A percentile compares a stretch with the other conserved stretches of the same genome.
Evolutionary conservation across 306 rosid species (phyloP).

Genomic region (Styphnolobium japonicum): DNA sequence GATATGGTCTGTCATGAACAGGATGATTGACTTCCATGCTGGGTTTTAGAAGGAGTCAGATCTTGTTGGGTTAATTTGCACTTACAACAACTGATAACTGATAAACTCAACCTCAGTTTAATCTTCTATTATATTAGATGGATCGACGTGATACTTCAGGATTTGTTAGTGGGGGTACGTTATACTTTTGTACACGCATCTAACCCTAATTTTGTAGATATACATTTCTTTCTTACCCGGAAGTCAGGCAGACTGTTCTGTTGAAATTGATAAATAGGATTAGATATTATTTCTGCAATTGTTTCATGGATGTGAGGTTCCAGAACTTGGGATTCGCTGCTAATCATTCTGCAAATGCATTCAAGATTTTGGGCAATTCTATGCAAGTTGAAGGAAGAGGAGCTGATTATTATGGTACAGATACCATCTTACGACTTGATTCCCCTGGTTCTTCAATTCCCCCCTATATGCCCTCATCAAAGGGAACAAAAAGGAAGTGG

Average conservation of each 20-base stretch:
- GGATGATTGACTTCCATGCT: slow-evolving; percentile 50
- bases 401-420: slow-evolving; percentile 44
- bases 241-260: slow-evolving; percentile 54
- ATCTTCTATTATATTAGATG: slow-evolving; percentile 49
- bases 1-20: slow-evolving; percentile 33
- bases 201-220: slow-evolving; percentile 59
- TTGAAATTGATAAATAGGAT: slow-evolving; percentile 35
- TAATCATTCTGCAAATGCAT: slow-evolving; percentile 61
- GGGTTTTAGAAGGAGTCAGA: slow-evolving; percentile 38
- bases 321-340: slow-evolving; percentile 59
- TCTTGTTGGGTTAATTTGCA: slow-evolving; percentile 36
- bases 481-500: slow-evolving; percentile 86
- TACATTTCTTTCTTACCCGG: slow-evolving; percentile 34
- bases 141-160: slow-evolving; percentile 97
- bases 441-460: slow-evolving; percentile 58
- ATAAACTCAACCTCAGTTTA: slow-evolving; percentile 36
- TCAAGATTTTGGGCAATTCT: slow-evolving; percentile 55
- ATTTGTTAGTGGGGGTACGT: slow-evolving; percentile 95
- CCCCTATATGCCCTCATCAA: slow-evolving; percentile 38
- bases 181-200: slow-evolving; percentile 43
- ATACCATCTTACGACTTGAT: slow-evolving; percentile 71
- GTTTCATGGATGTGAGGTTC: slow-evolving; percentile 65
- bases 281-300: slow-evolving; percentile 28
- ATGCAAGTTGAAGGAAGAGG: slow-evolving; percentile 48
- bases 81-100: slow-evolving; percentile 44